A percentile compares a stretch with the other conserved stretches of the same genome.
phyloP scores from a whole-genome alignment of 2,329 filamentous ascomycete genomes.

The Emergomyces pasteurianus region DNA sequence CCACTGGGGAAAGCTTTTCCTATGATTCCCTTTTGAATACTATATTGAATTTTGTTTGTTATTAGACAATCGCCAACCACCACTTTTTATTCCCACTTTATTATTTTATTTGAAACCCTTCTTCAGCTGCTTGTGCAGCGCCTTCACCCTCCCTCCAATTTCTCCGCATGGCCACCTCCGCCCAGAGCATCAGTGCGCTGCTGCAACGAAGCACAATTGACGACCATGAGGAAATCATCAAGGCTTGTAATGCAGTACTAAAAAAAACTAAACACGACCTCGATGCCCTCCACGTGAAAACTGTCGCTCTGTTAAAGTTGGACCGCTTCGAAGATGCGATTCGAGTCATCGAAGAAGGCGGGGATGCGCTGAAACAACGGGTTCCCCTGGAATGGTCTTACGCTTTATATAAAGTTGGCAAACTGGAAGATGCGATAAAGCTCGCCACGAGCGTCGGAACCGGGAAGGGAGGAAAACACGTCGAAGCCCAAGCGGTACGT shows the following conservation, averaged over 20 bases:
- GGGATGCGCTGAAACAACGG: slow-evolving; percentile 41
- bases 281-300: slow-evolving; percentile 47
- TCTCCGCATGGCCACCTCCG: slow-evolving; percentile 29
- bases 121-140: neutral
- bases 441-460: slow-evolving; percentile 33
- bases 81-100: neutral
- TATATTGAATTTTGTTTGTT: neutral
- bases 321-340: slow-evolving; percentile 53
- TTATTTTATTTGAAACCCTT: neutral
- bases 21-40: neutral
- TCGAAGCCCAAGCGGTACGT: slow-evolving; percentile 51
- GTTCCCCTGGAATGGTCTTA: slow-evolving; percentile 51
- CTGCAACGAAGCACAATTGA: slow-evolving; percentile 47
- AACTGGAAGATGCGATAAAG: slow-evolving; percentile 42
- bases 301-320: slow-evolving; percentile 49
- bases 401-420: slow-evolving; percentile 49
- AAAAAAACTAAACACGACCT: slow-evolving; percentile 46
- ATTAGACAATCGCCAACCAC: neutral
- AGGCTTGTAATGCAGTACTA: slow-evolving; percentile 45
- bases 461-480: slow-evolving; percentile 44
- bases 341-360: slow-evolving; percentile 42
- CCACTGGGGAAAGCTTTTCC: neutral
- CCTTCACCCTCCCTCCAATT: neutral
- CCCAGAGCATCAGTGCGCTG: slow-evolving; percentile 41
- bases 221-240: slow-evolving; percentile 50